These are phyloP conservation scores for Zangia roseola DNA, from an alignment of 768 basidiomycete genomes.

Conservation along the genomic window DNA sequence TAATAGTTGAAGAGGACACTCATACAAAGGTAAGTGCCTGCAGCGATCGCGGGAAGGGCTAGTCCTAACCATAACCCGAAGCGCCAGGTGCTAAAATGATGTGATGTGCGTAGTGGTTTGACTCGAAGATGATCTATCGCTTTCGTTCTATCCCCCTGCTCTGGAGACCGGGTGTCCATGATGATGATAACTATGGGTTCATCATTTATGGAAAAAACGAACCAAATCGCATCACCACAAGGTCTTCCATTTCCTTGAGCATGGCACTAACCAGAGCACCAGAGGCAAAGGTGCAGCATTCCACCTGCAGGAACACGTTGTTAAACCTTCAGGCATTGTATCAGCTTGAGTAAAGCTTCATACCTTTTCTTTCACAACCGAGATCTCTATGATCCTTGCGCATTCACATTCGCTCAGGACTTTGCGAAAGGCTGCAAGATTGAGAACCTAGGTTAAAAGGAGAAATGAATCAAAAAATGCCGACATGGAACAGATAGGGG, in stretches of 20 bases:
- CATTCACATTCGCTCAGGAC: constrained; percentile 87
- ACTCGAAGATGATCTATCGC: constrained; percentile 71
- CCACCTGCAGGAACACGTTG: constrained; percentile 44
- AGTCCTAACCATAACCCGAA: constrained; percentile 72
- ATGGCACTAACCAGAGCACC: constrained; percentile 62
- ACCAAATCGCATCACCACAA: constrained; percentile 80
- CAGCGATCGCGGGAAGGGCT: constrained; percentile 63
- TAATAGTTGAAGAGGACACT: neutral
- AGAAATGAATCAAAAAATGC: neutral
- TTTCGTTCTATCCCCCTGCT: constrained; percentile 73
- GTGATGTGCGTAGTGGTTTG: constrained; percentile 48
- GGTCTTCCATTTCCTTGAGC: constrained; percentile 70
- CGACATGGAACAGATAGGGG: neutral
- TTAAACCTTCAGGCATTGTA: neutral
- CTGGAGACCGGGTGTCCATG: constrained; percentile 21
- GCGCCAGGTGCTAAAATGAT: constrained; percentile 74
- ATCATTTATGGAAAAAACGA: constrained; percentile 23
- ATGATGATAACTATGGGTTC: neutral
- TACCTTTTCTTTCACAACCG: constrained; percentile 76
- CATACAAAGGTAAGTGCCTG: constrained; percentile 60
- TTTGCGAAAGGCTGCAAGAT: constrained; percentile 86
- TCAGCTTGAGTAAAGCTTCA: neutral
- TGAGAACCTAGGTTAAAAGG: constrained; percentile 57
- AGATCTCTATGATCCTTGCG: constrained; percentile 72
- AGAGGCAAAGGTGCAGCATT: constrained; percentile 65